Percentiles rank a stretch among this genome's conserved stretches.
Conservation (phyloP, 1,284 basidiomycete genomes). For the Trichosporon sp. region DNA sequence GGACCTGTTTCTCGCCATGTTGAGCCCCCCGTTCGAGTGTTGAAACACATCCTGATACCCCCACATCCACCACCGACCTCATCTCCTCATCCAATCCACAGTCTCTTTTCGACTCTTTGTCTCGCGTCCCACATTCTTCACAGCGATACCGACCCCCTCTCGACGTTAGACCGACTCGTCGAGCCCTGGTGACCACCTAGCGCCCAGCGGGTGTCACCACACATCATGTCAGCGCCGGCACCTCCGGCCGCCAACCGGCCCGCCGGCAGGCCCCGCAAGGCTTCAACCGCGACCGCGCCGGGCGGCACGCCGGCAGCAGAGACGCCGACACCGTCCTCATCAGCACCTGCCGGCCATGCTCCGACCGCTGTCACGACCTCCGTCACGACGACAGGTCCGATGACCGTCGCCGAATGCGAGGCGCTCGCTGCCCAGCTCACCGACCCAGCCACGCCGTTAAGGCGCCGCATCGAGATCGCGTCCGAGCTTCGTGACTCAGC, state of each 20-base stretch:
- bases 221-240: conserved; percentile 23
- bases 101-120: background rate
- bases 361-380: conserved; percentile 34
- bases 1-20: conserved; percentile 21
- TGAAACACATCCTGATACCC: conserved; percentile 14
- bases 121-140: background rate
- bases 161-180: conserved; percentile 8
- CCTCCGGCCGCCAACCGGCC: conserved; percentile 23
- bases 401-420: conserved; percentile 50
- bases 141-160: conserved; percentile 6
- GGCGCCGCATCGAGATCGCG: conserved; percentile 57
- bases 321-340: conserved; percentile 41
- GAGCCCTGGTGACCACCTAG: conserved; percentile 15
- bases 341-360: conserved; percentile 28
- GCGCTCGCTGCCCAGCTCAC: conserved; percentile 47
- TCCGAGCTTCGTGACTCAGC: conserved; percentile 83
- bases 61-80: conserved; percentile 16
- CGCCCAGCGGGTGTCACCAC: conserved; percentile 13
- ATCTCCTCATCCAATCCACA: background rate
- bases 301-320: conserved; percentile 37
- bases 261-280: conserved; percentile 43
- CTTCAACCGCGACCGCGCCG: conserved; percentile 43
- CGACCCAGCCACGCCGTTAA: conserved; percentile 39
- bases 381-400: conserved; percentile 41
- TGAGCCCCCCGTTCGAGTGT: conserved; percentile 18